phyloP scores from a whole-genome alignment of 345 rosid species.

The Gossypium turneri region DNA sequence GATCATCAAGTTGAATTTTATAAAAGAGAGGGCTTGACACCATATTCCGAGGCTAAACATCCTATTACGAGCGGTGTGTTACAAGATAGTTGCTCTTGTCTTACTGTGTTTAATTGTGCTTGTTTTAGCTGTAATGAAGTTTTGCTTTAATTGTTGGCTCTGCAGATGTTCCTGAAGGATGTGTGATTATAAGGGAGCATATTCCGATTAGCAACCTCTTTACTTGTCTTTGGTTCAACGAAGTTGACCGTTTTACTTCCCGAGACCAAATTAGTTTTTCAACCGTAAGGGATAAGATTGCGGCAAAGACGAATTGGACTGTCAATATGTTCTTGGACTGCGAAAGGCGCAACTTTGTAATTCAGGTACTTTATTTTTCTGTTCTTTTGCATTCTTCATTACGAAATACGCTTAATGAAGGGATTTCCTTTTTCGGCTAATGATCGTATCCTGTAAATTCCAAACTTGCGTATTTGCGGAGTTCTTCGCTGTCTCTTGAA shows the following conservation, averaged over 20 bases:
- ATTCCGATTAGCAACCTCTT: conserved; percentile 87
- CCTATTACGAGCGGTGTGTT: conserved; percentile 88
- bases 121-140: not conserved
- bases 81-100: conserved; percentile 13
- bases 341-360: conserved; percentile 91
- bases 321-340: conserved; percentile 92
- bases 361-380: conserved; percentile 57
- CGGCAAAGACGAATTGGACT: conserved; percentile 73
- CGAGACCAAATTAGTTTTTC: conserved; percentile 98
- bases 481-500: not conserved
- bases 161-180: conserved; percentile 99
- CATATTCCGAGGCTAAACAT: conserved; percentile 76
- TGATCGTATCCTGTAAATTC: not conserved
- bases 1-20: conserved; percentile 91
- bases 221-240: conserved; percentile 95
- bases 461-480: not conserved
- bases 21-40: conserved; percentile 85
- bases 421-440: not conserved
- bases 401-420: not conserved
- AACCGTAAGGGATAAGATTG: conserved; percentile 82
- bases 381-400: not conserved
- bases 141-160: conserved; percentile 18
- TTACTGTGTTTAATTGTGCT: not conserved
- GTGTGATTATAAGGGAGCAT: conserved; percentile 94
- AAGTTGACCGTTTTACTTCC: conserved; percentile 94